Conservation (phyloP, 176 grass and related monocot species). For the Paspalum notatum region DNA sequence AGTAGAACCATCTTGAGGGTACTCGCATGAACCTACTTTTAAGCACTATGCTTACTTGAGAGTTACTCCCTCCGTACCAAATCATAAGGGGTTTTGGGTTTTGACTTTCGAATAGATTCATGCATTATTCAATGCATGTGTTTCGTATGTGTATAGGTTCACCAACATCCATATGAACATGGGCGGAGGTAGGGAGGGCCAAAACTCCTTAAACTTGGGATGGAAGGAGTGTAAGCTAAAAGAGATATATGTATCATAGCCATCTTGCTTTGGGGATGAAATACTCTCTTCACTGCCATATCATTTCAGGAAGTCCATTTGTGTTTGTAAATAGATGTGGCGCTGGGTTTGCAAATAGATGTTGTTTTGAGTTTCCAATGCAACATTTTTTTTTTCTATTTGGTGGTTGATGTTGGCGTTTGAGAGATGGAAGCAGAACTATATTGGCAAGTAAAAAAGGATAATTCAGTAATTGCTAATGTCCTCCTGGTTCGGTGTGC, state of each 20-base stretch:
- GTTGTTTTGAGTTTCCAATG: background rate
- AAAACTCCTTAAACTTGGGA: too few relatives aligned
- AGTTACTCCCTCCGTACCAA: background rate
- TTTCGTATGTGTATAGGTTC: too few relatives aligned
- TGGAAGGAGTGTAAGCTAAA: background rate
- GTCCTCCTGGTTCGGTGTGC: background rate
- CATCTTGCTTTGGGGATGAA: constrained; percentile 17
- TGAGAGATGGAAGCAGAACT: background rate
- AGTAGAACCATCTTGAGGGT: constrained; percentile 11
- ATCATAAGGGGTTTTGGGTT: too few relatives aligned
- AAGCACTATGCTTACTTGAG: constrained; percentile 11
- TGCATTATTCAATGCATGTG: too few relatives aligned
- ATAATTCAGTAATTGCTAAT: background rate
- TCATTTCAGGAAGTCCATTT: background rate
- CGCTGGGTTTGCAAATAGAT: too few relatives aligned
- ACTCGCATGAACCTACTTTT: constrained; percentile 1
- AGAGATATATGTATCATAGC: background rate
- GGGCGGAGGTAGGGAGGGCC: too few relatives aligned
- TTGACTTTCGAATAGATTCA: too few relatives aligned
- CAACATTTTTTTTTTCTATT: background rate
- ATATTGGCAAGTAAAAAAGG: background rate
- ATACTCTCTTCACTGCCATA: background rate
- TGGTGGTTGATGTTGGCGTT: background rate
- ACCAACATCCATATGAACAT: too few relatives aligned
- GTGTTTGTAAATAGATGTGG: background rate